Percentiles rank a stretch among this genome's conserved stretches.
These are phyloP conservation scores for Aureobasidium sp. DNA, from an alignment of 2,329 filamentous ascomycete genomes.

Conservation along the genomic window DNA sequence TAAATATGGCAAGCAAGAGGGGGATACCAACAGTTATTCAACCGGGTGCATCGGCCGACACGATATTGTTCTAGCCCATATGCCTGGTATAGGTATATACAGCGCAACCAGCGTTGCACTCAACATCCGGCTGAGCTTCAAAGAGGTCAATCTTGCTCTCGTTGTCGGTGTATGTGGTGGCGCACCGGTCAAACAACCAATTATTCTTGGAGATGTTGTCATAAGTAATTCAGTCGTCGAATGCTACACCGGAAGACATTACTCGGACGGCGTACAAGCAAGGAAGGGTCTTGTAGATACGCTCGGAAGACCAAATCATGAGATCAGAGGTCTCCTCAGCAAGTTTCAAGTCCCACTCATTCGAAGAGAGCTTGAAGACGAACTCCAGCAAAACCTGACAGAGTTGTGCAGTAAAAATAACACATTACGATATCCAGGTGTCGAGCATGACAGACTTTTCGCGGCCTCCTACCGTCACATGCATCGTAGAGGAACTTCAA, in stretches of 20 bases:
- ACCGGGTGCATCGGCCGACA: constrained; percentile 26
- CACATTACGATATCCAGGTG: constrained; percentile 25
- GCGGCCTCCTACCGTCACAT: constrained; percentile 29
- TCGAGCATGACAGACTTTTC: constrained; percentile 28
- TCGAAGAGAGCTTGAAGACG: not conserved
- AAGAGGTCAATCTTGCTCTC: constrained; percentile 25
- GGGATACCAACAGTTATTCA: constrained; percentile 29
- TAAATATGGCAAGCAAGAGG: constrained; percentile 21
- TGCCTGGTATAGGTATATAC: constrained; percentile 24
- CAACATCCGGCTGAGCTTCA: constrained; percentile 26
- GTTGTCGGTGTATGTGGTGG: constrained; percentile 30
- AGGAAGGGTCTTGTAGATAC: constrained; percentile 27
- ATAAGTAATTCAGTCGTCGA: constrained; percentile 33
- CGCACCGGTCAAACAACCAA: constrained; percentile 3
- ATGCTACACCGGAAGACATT: constrained; percentile 35
- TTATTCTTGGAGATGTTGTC: constrained; percentile 37
- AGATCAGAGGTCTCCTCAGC: constrained; percentile 28
- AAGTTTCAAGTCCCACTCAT: constrained; percentile 24
- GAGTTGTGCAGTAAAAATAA: not conserved
- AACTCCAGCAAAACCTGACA: not conserved
- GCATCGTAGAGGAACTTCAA: constrained; percentile 24
- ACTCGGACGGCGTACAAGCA: constrained; percentile 27
- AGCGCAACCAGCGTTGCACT: constrained; percentile 23
- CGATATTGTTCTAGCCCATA: constrained; percentile 26
- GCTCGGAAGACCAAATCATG: constrained; percentile 26